A percentile compares a stretch with the other conserved stretches of the same genome.
Evolutionary conservation across 257 asterid species (phyloP).

Genomic region (Jacaranda mimosifolia): DNA sequence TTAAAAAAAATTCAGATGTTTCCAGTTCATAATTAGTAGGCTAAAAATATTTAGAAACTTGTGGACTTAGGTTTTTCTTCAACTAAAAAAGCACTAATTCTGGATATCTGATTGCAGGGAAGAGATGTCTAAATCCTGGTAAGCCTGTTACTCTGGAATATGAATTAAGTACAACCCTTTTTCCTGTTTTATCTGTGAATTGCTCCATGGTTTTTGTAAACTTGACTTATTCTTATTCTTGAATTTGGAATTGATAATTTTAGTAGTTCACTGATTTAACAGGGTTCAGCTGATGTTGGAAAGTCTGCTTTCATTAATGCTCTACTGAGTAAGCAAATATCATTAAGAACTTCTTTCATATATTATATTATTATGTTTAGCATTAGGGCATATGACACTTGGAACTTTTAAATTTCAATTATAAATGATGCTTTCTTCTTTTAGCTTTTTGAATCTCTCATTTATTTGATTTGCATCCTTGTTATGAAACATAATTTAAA

Average conservation of each 20-base stretch:
- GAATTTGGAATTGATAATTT: constrained; percentile 12
- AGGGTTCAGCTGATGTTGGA: constrained; percentile 99
- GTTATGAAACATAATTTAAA: background rate
- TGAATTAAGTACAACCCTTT: constrained; percentile 15
- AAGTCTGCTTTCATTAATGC: constrained; percentile 98
- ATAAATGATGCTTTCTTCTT: background rate
- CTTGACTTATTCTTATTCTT: constrained; percentile 2
- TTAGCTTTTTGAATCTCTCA: constrained; percentile 26
- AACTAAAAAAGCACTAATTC: constrained; percentile 33
- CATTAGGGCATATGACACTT: background rate
- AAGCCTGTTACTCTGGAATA: constrained; percentile 37
- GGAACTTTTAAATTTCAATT: constrained; percentile 15
- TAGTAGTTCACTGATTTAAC: constrained; percentile 42
- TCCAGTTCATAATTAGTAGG: no score
- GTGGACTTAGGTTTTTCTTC: constrained; percentile 17
- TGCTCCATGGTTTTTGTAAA: background rate
- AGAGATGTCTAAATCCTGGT: constrained; percentile 96
- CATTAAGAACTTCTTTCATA: constrained; percentile 19
- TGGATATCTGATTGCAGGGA: constrained; percentile 71
- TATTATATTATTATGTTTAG: constrained; percentile 15
- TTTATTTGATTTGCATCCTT: constrained; percentile 1
- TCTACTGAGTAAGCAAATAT: constrained; percentile 73
- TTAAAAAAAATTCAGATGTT: no score
- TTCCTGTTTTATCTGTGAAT: constrained; percentile 13
- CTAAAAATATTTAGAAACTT: no score